Evolutionary conservation across 495 filamentous ascomycete species (phyloP), one percentile per base, ranked within the genome.

Genomic region (Xylaria castorea): DNA sequence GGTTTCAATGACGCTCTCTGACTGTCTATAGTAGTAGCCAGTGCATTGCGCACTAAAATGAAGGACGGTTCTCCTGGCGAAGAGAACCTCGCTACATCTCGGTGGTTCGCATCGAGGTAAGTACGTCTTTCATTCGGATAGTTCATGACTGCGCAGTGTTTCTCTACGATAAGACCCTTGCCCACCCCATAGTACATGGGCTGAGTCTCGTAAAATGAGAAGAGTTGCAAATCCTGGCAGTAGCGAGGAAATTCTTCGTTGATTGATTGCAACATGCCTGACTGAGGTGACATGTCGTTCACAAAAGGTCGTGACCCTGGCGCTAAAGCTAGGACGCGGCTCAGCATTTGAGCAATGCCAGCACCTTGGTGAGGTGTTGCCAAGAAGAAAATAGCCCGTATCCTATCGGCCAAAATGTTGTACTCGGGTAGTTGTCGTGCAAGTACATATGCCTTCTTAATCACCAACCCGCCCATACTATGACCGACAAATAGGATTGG

Each of bases 401-500:
- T 64, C 30, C 84, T 79, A 0, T 55, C 50, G 1, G 78, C 80
- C 8, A 86, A 20, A 12, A 76, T 70, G 42, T 11, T 74, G 64
- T 20, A 75, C 79, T 5, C 67, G 65, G 32, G 75, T 66, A 66
- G 78, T 75, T 60, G 80, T 63, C 3, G 74, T 68, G 27, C 77
- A 68, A 81, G 74, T 25, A 81, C 75, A 64, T 78, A 83, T 0
- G 76, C 76, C 68, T 79, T 86, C 72, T 90, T 90, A 25, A 85
- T 83, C 16, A 90, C 84, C 40, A 85, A 76, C 1, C 87, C 87
- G n/a, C 87, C 87, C 87, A 88, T 87, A 71, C 81, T 84, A 74
- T 89, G 87, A 7, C 83, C 85, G 25, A 88, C 77, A 3, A 88
- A 71, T 18, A 88, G 74, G 42, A 88, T 81, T n/a, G 77, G 76